Evolutionary conservation across 345 rosid species (phyloP).

Genomic region (Eucalyptus polyanthemos): DNA sequence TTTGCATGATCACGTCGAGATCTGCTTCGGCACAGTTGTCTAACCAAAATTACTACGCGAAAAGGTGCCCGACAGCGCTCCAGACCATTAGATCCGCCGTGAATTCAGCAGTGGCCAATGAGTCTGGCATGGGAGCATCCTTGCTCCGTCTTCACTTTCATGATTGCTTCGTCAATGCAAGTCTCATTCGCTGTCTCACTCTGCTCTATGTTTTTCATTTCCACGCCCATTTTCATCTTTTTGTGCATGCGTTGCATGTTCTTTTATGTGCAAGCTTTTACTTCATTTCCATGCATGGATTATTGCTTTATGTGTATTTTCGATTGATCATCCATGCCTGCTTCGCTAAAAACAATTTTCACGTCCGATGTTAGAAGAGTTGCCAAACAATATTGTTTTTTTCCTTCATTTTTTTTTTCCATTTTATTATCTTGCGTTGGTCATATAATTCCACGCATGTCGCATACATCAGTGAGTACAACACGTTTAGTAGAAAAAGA

Average conservation of each 20-base stretch:
- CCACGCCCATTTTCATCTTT: neutral
- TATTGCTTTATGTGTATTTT: neutral
- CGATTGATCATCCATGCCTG: neutral
- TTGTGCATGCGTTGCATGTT: neutral
- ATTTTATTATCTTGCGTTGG: neutral
- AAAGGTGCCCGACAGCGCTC: neutral
- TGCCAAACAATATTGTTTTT: neutral
- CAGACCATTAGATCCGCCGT: conserved; percentile 1
- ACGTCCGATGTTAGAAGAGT: neutral
- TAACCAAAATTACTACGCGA: neutral
- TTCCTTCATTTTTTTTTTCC: neutral
- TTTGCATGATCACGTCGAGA: neutral
- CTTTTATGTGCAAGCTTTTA: neutral
- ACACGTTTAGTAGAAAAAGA: neutral
- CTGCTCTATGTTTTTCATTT: neutral
- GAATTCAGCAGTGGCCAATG: conserved; percentile 2
- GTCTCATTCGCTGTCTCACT: neutral
- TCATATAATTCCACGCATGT: neutral
- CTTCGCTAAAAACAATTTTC: neutral
- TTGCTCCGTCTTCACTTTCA: conserved; percentile 20
- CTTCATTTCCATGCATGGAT: neutral
- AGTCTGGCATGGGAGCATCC: conserved; percentile 25
- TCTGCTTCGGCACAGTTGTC: neutral
- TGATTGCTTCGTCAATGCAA: conserved; percentile 24
- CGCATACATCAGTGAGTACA: neutral